Evolutionary conservation across 768 basidiomycete species (phyloP), one percentile per base, ranked within the genome.

Genomic region (Stropharia rugosoannulata): DNA sequence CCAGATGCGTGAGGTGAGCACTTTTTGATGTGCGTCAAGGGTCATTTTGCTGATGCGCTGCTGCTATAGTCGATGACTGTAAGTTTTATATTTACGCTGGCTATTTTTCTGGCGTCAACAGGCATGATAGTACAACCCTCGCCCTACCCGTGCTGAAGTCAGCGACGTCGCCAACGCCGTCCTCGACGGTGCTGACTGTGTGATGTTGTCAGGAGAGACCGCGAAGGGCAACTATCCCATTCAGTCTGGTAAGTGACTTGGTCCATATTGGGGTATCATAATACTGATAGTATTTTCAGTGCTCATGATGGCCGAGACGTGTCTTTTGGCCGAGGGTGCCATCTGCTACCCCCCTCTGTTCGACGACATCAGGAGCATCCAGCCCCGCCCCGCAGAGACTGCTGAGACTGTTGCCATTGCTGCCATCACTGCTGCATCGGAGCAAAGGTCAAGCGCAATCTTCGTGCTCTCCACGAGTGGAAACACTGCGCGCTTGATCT

Each of bases 91-190:
- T 15, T 35, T 36, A 15, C 35, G 16, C 15, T n/a, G 32, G 11
- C 18, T 7, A 27, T 42, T 29, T n/a, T 56, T n/a, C 51, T 19
- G 39, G 53, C 44, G 41, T 54, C 60, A 29, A 68, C 41, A n/a
- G 40, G 41, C 35, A n/a, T 49, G 13, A 22, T 52, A 93, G 91
- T 95, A 94, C 79, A 99, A 99, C 81, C 97, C 97, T 50, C 81
- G 97, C 56, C 97, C 97, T 43, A 99, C 97, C 66, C 95, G 97
- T 70, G 97, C 97, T 40, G 97, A 99, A 78, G 85, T 99, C 58
- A 98, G 95, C 70, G 97, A 99, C 69, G 97, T 98, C 54, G 97
- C 97, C 66, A 99, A 99, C 74, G 97, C 97, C 61, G 95, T 99
- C 55, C 87, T 99, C 47, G 97, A 99, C 70, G 97, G 97, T 56